Evolutionary conservation across 2,329 filamentous ascomycete genomes (phyloP), one percentile per base, ranked within the genome.

Genomic region (Myriosclerotinia duriaeana): DNA sequence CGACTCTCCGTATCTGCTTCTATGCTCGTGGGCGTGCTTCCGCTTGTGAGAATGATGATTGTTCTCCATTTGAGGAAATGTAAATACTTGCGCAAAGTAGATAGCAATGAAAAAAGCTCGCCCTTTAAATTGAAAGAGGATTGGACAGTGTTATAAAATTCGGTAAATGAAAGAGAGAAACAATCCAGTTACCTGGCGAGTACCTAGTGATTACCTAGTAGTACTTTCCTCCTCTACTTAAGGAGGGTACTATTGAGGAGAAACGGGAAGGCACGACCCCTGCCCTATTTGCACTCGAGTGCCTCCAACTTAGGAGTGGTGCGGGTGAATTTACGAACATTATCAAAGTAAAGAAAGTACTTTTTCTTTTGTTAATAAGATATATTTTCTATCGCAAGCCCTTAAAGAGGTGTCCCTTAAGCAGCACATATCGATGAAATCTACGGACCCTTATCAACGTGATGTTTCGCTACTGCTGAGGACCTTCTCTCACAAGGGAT

Each of bases 21-120:
- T 30, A 6, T 58, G 22, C 46, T n/a, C 42, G 26, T 26, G 44
- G 15, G 58, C 14, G 17, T 59, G 54, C 44, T 53, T 40, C 38
- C 36, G 66, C 61, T 65, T 67, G 48, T 52, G 53, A n/a, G 61
- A 60, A n/a, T 46, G 61, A 53, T 54, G 46, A n/a, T 65, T 30
- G n/a, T 30, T 30, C 9, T 67, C 53, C 53, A 67, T 56, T 60
- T 50, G 42, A 44, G 44, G 5, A 11, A 44, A 30, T 20, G 44
- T 5, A n/a, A 50, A 15, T 46, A 42, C 12, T 15, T 53, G 11
- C 7, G 48, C 15, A 30, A 7, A 9, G 46, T 56, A 26, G 20
- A 44, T 20, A 34, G 54, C 15, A 40, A 30, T 62, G 52, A 26
- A 55, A 60, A 53, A 6, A 53, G 15, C 64, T 52, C 60, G 63